These are phyloP conservation scores for Sporothrix curviconia DNA, from an alignment of 2,329 filamentous ascomycete genomes.

Conservation along the genomic window DNA sequence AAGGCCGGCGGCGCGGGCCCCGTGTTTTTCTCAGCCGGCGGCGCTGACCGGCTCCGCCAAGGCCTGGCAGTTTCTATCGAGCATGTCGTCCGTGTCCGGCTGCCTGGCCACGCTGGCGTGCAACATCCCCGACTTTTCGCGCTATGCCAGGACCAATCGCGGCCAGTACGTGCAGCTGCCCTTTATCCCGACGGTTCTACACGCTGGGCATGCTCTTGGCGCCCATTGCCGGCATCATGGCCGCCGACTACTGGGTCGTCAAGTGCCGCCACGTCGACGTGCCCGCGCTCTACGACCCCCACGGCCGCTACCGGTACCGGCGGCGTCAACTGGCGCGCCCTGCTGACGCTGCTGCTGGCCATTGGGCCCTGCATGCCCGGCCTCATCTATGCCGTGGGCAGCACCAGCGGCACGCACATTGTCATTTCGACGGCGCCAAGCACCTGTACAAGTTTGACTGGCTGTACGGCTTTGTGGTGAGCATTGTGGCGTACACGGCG, in stretches of 20 bases:
- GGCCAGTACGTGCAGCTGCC: conserved; percentile 34
- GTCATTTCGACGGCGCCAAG: conserved; percentile 12
- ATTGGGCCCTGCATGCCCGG: conserved; percentile 19
- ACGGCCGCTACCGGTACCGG: conserved; percentile 38
- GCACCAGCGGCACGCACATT: too few species aligned
- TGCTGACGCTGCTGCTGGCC: conserved; percentile 18
- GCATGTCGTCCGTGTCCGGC: conserved; percentile 22
- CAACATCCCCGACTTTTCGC: conserved; percentile 34
- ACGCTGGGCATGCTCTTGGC: conserved; percentile 54
- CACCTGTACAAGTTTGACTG: conserved; percentile 10
- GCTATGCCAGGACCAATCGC: conserved; percentile 34
- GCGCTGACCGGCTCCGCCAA: neutral
- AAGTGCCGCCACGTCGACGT: conserved; percentile 17
- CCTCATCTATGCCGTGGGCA: conserved; percentile 11
- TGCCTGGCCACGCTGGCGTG: conserved; percentile 24
- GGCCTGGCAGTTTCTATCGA: conserved; percentile 29
- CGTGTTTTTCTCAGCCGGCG: neutral
- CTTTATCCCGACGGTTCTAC: conserved; percentile 37
- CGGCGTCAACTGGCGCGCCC: conserved; percentile 20
- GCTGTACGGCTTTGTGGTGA: conserved; percentile 12
- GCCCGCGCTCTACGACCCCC: conserved; percentile 28
- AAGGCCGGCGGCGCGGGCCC: conserved; percentile 33
- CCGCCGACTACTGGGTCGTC: conserved; percentile 22
- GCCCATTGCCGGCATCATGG: conserved; percentile 43
- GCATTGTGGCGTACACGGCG: conserved; percentile 3